These are phyloP conservation scores for Helianthus annuus DNA, from an alignment of 129 eudicot genomes.

Conservation along the genomic window DNA sequence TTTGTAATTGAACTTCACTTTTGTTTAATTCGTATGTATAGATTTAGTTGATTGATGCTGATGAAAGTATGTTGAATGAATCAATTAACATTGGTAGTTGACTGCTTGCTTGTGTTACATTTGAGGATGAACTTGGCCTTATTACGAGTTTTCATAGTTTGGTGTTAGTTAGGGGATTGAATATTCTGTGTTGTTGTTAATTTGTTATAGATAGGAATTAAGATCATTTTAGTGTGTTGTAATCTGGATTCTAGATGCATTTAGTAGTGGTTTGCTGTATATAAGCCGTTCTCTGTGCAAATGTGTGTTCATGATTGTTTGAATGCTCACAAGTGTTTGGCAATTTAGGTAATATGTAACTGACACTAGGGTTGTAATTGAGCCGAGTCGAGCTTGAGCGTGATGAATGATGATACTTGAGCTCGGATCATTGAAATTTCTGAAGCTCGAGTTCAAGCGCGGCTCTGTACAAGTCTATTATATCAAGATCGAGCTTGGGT, in stretches of 20 bases:
- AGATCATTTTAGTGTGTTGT: neutral
- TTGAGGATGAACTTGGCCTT: neutral
- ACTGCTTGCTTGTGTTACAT: neutral
- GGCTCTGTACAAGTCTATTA: too few relatives aligned
- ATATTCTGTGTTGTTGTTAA: slow-evolving; percentile 3
- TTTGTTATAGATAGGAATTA: neutral
- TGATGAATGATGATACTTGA: too few relatives aligned
- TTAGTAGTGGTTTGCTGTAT: neutral
- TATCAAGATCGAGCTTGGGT: too few relatives aligned
- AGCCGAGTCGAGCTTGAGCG: too few relatives aligned
- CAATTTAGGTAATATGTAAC: neutral
- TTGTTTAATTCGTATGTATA: slow-evolving; percentile 4
- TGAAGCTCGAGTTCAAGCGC: too few relatives aligned
- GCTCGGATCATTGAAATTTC: too few relatives aligned
- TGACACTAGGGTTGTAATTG: neutral
- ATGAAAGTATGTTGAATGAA: slow-evolving; percentile 1
- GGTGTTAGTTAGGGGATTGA: neutral
- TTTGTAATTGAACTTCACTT: slow-evolving; percentile 6
- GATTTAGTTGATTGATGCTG: neutral
- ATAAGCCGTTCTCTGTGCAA: slow-evolving; percentile 2
- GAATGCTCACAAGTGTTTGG: slow-evolving; percentile 13
- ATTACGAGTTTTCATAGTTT: slow-evolving; percentile 6
- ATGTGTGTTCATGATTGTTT: slow-evolving; percentile 4
- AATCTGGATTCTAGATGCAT: neutral
- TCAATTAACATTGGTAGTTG: neutral